These are phyloP conservation scores for Aureobasidium namibiae DNA, from an alignment of 2,329 filamentous ascomycete species.

Conservation along the genomic window DNA sequence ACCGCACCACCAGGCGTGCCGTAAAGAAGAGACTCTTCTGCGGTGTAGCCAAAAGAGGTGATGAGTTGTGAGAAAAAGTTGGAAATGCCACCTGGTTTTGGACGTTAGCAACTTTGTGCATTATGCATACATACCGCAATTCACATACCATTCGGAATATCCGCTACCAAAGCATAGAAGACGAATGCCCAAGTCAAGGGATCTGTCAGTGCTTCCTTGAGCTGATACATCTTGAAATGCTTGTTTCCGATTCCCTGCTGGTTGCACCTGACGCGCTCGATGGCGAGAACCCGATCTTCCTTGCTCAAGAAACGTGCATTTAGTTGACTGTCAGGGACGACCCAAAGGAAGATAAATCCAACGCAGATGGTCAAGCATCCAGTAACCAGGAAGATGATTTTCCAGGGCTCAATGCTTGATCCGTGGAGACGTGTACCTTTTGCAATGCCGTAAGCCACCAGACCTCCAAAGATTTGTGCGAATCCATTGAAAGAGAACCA, in stretches of 20 bases:
- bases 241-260: constrained; percentile 67
- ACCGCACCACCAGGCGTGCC: constrained; percentile 58
- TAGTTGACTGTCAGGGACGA: constrained; percentile 51
- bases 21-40: constrained; percentile 54
- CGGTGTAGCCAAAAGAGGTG: constrained; percentile 56
- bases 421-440: constrained; percentile 47
- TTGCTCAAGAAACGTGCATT: constrained; percentile 56
- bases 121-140: too few relatives aligned
- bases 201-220: constrained; percentile 50
- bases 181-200: constrained; percentile 54
- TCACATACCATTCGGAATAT: constrained; percentile 48
- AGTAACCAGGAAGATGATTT: constrained; percentile 46
- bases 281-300: constrained; percentile 57
- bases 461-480: constrained; percentile 55
- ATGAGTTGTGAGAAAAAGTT: constrained; percentile 58
- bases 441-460: constrained; percentile 57
- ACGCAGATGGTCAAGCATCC: constrained; percentile 35
- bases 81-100: constrained; percentile 38
- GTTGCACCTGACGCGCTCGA: constrained; percentile 65
- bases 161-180: constrained; percentile 47
- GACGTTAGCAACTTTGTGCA: not conserved
- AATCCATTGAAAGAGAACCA: constrained; percentile 64
- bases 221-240: constrained; percentile 60
- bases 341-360: constrained; percentile 37
- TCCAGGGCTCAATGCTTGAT: constrained; percentile 55